Conservation (phyloP, 306 rosid genomes). For the Acacia melanoxylon region DNA sequence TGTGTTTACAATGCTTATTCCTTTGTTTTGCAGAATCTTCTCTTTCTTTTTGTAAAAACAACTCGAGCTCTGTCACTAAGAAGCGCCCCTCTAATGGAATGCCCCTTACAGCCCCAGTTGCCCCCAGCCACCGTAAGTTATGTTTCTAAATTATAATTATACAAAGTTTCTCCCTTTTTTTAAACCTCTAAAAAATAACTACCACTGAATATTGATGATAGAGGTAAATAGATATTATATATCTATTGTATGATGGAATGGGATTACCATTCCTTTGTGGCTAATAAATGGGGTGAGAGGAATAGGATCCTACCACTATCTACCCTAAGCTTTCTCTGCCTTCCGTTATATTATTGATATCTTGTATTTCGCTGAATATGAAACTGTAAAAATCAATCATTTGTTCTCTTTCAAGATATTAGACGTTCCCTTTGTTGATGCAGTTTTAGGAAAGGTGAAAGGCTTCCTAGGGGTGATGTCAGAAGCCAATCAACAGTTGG, state of each 20-base stretch:
- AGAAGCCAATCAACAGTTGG: conserved; percentile 49
- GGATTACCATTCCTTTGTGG: background rate
- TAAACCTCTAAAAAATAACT: background rate
- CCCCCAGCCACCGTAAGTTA: conserved; percentile 58
- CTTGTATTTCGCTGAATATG: background rate
- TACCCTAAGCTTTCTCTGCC: conserved; percentile 2
- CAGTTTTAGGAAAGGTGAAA: conserved; percentile 43
- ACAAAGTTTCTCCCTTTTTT: background rate
- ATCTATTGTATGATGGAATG: background rate
- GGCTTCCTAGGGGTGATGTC: conserved; percentile 22
- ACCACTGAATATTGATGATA: background rate
- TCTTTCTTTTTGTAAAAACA: conserved; percentile 45
- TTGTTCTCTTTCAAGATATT: background rate
- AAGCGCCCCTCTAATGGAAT: conserved; percentile 39
- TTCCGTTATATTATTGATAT: background rate
- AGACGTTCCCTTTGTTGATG: conserved; percentile 18
- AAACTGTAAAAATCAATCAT: too few species aligned
- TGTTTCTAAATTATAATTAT: conserved; percentile 12
- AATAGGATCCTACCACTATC: background rate
- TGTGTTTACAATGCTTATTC: background rate
- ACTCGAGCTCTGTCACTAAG: conserved; percentile 27
- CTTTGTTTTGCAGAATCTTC: conserved; percentile 51
- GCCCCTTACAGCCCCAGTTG: conserved; percentile 43
- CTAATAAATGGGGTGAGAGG: background rate
- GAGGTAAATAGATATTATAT: background rate